Percentiles rank a stretch among this genome's conserved stretches.
phyloP scores from a whole-genome alignment of 179 eudicot genomes.

The Carnegiea gigantea region DNA sequence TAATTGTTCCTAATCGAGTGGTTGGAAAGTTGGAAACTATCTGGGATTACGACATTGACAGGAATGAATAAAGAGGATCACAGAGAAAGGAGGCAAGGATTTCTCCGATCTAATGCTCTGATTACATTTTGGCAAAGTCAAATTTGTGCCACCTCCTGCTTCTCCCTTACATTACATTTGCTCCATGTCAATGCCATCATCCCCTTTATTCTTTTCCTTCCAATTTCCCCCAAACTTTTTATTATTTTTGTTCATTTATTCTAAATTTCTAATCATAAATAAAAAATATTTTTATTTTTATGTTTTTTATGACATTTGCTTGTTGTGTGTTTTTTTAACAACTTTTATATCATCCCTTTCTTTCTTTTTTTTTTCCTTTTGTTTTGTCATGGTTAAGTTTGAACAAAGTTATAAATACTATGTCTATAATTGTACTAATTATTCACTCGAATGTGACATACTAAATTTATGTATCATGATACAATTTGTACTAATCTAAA shows the following conservation, averaged over 20 bases:
- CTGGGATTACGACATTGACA: background rate
- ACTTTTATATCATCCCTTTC: too few relatives aligned
- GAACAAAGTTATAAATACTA: too few relatives aligned
- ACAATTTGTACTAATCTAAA: too few relatives aligned
- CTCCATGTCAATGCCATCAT: background rate
- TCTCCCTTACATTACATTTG: background rate
- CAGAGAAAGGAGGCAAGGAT: background rate
- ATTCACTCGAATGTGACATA: too few relatives aligned
- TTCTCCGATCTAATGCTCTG: constrained; percentile 12
- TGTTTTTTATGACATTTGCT: too few relatives aligned
- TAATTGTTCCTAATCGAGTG: background rate
- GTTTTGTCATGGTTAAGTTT: too few relatives aligned
- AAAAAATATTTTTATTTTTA: too few relatives aligned
- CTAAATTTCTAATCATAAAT: background rate
- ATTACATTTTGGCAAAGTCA: constrained; percentile 8
- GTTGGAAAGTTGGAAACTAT: background rate
- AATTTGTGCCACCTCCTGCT: background rate
- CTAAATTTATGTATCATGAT: too few relatives aligned
- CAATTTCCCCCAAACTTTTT: background rate
- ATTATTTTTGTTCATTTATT: background rate
- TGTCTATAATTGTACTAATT: too few relatives aligned
- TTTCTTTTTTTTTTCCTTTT: too few relatives aligned
- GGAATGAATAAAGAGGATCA: background rate
- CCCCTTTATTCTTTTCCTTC: background rate
- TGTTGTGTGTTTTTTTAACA: too few relatives aligned